Evolutionary conservation across 306 rosid genomes (phyloP), one percentile per base, ranked within the genome.

Genomic region (Castanospermum australe): DNA sequence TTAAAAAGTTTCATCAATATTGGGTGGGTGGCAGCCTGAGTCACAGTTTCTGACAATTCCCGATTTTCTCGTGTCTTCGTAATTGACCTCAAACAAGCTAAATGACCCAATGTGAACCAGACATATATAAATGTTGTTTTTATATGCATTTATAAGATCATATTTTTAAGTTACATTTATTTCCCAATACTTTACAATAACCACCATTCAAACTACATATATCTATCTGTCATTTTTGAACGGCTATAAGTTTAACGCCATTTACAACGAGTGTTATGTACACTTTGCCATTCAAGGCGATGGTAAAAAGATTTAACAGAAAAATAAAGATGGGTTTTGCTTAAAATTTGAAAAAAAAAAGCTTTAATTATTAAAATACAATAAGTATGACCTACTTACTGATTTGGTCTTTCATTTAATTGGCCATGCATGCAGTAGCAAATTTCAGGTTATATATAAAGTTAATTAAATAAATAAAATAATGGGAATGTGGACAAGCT

Each of bases 251-350:
- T n/a, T n/a, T n/a, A n/a, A n/a, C n/a, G n/a, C n/a, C n/a, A n/a
- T n/a, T n/a, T n/a, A n/a, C n/a, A n/a, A n/a, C n/a, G n/a, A n/a
- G n/a, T n/a, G n/a, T n/a, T n/a, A n/a, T n/a, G n/a, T n/a, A n/a
- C n/a, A n/a, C n/a, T n/a, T n/a, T n/a, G n/a, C n/a, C n/a, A n/a
- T n/a, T n/a, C n/a, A n/a, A n/a, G n/a, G n/a, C n/a, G n/a, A n/a
- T 1, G 12, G 57, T 82, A 83, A 71, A 77, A 85, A 76, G 79
- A 77, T 81, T 79, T 4, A 38, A 38, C n/a, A n/a, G n/a, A 6
- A 38, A 6, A 38, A n/a, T 17, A 44, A 50, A 50, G 6, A 50
- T n/a, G 22, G 56, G 22, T 48, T 48, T 7, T n/a, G 1, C 22
- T 50, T 50, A 15, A 50, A 50, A 48, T 6, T 12, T 44, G 2